phyloP scores from a whole-genome alignment of 331 rosid genomes.

The Quercus tomentella region DNA sequence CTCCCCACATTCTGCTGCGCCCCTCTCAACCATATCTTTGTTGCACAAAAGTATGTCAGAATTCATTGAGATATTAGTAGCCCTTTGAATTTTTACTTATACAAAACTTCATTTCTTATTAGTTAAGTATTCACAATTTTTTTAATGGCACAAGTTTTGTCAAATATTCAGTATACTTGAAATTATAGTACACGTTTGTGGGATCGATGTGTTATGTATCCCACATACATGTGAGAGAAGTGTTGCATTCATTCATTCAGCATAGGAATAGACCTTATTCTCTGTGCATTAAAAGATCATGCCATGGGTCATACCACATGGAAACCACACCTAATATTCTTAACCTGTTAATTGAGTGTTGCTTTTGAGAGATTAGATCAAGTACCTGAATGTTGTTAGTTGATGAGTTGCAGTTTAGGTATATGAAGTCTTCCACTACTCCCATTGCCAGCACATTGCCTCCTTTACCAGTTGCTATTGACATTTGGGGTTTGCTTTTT shows the following conservation, averaged over 20 bases:
- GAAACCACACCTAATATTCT: neutral
- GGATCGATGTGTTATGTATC: no score
- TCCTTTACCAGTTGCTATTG: conserved; percentile 45
- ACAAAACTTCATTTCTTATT: neutral
- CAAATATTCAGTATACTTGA: no score
- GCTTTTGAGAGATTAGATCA: neutral
- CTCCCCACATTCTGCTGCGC: conserved; percentile 62
- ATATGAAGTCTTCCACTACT: conserved; percentile 72
- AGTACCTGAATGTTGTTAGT: conserved; percentile 65
- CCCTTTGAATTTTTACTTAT: neutral
- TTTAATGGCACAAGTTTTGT: no score
- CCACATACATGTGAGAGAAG: no score
- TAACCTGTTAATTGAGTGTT: neutral
- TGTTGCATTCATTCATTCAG: no score
- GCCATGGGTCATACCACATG: neutral
- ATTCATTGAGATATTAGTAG: neutral
- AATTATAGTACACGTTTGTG: no score
- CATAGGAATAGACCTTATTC: no score
- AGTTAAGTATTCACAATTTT: neutral
- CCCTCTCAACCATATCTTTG: conserved; percentile 76
- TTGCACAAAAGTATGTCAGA: conserved; percentile 15
- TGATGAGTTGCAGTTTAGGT: conserved; percentile 58
- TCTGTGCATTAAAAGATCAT: neutral
- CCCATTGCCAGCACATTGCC: conserved; percentile 55
- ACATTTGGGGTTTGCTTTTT: conserved; percentile 46